Evolutionary conservation across 1,284 basidiomycete genomes (phyloP), one percentile per base, ranked within the genome.

Genomic region (Apiotrichum gracile): DNA sequence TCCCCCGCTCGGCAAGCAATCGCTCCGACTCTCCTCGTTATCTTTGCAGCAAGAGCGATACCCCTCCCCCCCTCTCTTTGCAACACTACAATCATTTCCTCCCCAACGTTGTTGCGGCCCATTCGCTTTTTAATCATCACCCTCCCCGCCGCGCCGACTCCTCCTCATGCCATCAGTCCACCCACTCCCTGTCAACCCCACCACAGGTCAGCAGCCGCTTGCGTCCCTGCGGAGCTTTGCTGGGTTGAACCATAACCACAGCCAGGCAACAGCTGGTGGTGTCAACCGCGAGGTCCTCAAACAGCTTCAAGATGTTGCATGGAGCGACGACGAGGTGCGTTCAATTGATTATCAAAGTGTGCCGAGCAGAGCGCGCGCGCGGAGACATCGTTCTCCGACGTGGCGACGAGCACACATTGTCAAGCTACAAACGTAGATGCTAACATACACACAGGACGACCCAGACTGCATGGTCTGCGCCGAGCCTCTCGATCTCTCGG

Each of bases 401-500:
- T n/a, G n/a, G n/a, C n/a, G n/a, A n/a, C n/a, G n/a, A n/a, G n/a
- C n/a, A n/a, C n/a, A n/a, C n/a, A n/a, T n/a, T n/a, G n/a, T n/a
- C n/a, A n/a, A 35, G 34, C 14, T 17, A 19, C 34, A 35, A 7
- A 13, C 16, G 3, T 5, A 35, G 12, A 19, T 19, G n/a, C 5
- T 21, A 35, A 14, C 9, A 38, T 9, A 7, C 40, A 34, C 40
- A 38, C 61, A 96, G 91, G 96, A 98, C 76, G 92, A 97, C 69
- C 88, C 89, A 64, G 94, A 98, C 69, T 99, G 96, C 77, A 91
- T 96, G 44, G 84, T 99, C 60, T 99, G 96, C 78, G 84, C 97
- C 53, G 96, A 98, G 73, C 93, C 97, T 77, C 92, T 99, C 84
- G 96, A 98, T 77, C 84, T 98, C 61, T 93, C 92, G 39, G 96